A percentile compares a stretch with the other conserved stretches of the same genome.
These are phyloP conservation scores for Trichoderma harzianum DNA, from an alignment of 2,329 filamentous ascomycete species.

Conservation along the genomic window DNA sequence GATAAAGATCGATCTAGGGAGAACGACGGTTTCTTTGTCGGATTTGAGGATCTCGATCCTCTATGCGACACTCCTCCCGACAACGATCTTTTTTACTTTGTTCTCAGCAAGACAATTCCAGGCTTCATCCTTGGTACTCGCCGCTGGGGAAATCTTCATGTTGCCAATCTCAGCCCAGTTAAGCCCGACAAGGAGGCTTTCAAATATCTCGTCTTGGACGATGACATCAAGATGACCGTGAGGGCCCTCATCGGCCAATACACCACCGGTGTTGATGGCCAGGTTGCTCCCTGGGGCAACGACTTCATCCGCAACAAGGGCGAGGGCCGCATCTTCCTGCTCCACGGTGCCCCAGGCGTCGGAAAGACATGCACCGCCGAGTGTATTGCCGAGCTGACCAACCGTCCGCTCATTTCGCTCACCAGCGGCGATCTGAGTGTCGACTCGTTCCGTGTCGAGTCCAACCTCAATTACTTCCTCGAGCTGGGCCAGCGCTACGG, in stretches of 20 bases:
- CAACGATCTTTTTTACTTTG: constrained; percentile 43
- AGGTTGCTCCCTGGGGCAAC: constrained; percentile 42
- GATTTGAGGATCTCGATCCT: constrained; percentile 42
- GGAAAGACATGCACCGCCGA: constrained; percentile 58
- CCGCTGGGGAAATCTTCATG: constrained; percentile 43
- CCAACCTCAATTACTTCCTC: constrained; percentile 46
- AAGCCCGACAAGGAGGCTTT: constrained; percentile 46
- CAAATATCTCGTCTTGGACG: constrained; percentile 48
- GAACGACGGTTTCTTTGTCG: constrained; percentile 33
- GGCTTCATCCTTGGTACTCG: constrained; percentile 46
- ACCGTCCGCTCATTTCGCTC: constrained; percentile 49
- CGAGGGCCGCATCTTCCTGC: constrained; percentile 48
- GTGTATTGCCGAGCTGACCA: constrained; percentile 50
- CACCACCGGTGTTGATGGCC: constrained; percentile 36
- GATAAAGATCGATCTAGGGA: constrained; percentile 21
- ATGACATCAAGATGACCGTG: constrained; percentile 47
- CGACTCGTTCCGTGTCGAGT: constrained; percentile 37
- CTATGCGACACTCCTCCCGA: constrained; percentile 34
- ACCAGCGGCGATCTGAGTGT: constrained; percentile 48
- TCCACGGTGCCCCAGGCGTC: constrained; percentile 52
- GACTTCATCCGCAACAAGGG: constrained; percentile 51
- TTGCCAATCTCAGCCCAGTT: constrained; percentile 39
- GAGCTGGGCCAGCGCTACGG: constrained; percentile 47
- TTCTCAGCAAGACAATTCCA: constrained; percentile 42
- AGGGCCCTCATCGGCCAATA: constrained; percentile 48